phyloP scores from a whole-genome alignment of 2,329 filamentous ascomycete species.

The Trichoderma citrinoviride region DNA sequence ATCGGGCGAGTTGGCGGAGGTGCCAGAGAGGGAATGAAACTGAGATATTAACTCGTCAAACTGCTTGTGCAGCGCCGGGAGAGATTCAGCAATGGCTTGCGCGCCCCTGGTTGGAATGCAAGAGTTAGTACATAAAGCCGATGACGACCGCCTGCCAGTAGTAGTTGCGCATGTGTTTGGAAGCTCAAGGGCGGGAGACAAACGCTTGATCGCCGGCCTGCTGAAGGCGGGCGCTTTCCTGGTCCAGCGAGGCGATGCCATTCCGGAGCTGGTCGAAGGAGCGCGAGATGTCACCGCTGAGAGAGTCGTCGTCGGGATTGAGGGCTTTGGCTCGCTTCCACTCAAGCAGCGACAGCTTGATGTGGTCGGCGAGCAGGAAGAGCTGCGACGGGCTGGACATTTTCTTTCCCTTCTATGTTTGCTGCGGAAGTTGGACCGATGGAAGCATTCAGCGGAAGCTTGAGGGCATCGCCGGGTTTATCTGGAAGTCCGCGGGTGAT shows the following conservation, averaged over 20 bases:
- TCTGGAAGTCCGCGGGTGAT: too few species aligned
- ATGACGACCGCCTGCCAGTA: too few species aligned
- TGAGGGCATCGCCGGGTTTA: background rate
- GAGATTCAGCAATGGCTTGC: constrained; percentile 57
- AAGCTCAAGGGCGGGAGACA: constrained; percentile 26
- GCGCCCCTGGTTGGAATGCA: constrained; percentile 40
- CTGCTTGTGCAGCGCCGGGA: constrained; percentile 68
- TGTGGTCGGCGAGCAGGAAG: constrained; percentile 90
- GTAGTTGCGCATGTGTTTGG: too few species aligned
- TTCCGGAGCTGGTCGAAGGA: constrained; percentile 84
- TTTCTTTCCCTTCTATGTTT: too few species aligned
- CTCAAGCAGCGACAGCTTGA: constrained; percentile 93
- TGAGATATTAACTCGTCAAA: constrained; percentile 74
- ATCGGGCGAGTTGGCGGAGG: constrained; percentile 39
- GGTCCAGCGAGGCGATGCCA: constrained; percentile 68
- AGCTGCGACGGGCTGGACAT: constrained; percentile 67
- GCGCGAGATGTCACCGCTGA: constrained; percentile 84
- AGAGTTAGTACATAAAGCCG: background rate
- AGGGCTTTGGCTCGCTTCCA: constrained; percentile 81
- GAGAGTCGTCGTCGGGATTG: constrained; percentile 72
- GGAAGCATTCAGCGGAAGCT: background rate
- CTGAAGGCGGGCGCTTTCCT: constrained; percentile 61
- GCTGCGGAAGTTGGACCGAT: background rate
- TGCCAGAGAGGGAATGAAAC: constrained; percentile 65
- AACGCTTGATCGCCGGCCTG: constrained; percentile 64